phyloP scores from a whole-genome alignment of 75 land plant genomes.

The Picea glauca region DNA sequence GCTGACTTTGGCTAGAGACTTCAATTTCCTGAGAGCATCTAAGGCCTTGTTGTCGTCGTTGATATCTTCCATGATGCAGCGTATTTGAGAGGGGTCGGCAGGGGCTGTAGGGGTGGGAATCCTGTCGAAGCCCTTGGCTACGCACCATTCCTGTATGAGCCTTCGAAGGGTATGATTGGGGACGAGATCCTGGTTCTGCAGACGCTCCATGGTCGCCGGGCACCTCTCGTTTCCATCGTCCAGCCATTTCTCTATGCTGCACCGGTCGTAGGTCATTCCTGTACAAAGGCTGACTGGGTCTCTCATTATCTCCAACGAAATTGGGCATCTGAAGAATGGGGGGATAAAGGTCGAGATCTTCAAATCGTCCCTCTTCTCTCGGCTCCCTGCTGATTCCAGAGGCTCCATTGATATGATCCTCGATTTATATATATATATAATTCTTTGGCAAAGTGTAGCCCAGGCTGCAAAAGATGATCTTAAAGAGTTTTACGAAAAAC shows the following conservation, averaged over 20 bases:
- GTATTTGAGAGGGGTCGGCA: neutral
- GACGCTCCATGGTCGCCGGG: conserved; percentile 25
- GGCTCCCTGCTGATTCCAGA: neutral
- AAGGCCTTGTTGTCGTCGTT: neutral
- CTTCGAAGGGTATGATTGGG: conserved; percentile 26
- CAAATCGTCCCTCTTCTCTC: neutral
- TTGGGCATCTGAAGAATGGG: conserved; percentile 31
- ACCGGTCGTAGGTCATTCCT: conserved; percentile 26
- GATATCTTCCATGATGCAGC: conserved; percentile 8
- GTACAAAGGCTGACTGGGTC: conserved; percentile 38
- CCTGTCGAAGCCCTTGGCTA: conserved; percentile 12
- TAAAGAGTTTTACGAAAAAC: too few relatives aligned
- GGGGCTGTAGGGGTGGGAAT: conserved; percentile 12
- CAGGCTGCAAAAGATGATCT: too few relatives aligned
- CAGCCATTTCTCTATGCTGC: conserved; percentile 34
- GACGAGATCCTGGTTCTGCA: conserved; percentile 15
- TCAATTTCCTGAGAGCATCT: neutral
- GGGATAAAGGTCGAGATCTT: conserved; percentile 12
- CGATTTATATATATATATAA: neutral
- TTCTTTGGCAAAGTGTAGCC: too few relatives aligned
- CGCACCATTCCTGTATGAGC: conserved; percentile 26
- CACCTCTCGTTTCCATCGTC: conserved; percentile 18
- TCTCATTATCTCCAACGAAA: conserved; percentile 30
- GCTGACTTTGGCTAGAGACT: conserved; percentile 14
- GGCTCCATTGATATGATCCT: neutral